Conservation (phyloP, 1,139 yeast genomes). For the Suhomyces yuchorum region DNA sequence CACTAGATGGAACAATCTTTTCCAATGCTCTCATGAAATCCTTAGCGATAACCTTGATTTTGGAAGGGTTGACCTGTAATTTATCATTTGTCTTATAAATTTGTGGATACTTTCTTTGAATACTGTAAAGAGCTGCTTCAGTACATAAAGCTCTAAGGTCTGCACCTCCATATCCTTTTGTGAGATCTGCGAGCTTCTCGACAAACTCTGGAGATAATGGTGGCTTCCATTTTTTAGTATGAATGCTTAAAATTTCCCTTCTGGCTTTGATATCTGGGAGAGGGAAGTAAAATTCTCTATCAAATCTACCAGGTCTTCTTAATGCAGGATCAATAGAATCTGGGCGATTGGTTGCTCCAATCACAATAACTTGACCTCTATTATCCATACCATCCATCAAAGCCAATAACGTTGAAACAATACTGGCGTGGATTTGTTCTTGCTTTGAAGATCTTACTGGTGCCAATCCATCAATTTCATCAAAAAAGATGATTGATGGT, state of each 20-base stretch:
- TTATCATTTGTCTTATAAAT: conserved; percentile 80
- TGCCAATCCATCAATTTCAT: conserved; percentile 97
- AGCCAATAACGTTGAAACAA: conserved; percentile 90
- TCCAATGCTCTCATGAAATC: conserved; percentile 89
- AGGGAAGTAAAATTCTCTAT: conserved; percentile 94
- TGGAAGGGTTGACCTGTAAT: conserved; percentile 67
- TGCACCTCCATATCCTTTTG: conserved; percentile 99
- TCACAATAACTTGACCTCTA: conserved; percentile 92
- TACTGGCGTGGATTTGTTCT: conserved; percentile 97
- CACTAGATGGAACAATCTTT: conserved; percentile 89
- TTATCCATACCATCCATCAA: conserved; percentile 99
- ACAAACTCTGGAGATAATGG: conserved; percentile 61
- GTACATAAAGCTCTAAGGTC: conserved; percentile 93
- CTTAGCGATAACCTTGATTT: conserved; percentile 74
- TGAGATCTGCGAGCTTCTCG: conserved; percentile 69
- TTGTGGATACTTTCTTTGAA: conserved; percentile 92
- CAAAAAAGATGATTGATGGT: conserved; percentile 93
- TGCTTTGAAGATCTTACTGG: conserved; percentile 97
- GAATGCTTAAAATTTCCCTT: conserved; percentile 74
- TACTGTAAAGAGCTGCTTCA: conserved; percentile 90
- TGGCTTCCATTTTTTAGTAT: conserved; percentile 88
- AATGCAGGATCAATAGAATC: conserved; percentile 97
- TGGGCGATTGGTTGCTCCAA: conserved; percentile 98
- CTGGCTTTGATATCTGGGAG: conserved; percentile 84
- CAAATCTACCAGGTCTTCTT: conserved; percentile 96